Evolutionary conservation across 148 eudicot species (phyloP).

Genomic region (Rhododendron ovatum): DNA sequence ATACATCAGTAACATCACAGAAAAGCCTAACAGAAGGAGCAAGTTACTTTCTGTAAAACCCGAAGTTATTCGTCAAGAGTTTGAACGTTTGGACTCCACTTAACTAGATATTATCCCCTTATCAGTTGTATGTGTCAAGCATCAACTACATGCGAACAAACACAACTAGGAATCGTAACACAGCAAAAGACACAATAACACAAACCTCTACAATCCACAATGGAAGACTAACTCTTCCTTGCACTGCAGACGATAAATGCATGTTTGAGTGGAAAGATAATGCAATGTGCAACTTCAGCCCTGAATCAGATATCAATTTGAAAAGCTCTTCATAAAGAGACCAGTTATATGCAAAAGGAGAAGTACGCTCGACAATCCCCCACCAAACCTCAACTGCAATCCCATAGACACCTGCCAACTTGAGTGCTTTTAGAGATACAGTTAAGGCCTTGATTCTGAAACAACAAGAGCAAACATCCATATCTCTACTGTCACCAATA

Average conservation of each 20-base stretch:
- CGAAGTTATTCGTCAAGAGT: background rate
- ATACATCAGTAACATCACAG: background rate
- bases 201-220: slow-evolving; percentile 53
- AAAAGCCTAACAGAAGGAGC: background rate
- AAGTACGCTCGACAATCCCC: slow-evolving; percentile 57
- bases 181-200: slow-evolving; percentile 3
- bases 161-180: background rate
- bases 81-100: background rate
- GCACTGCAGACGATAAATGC: slow-evolving; percentile 30
- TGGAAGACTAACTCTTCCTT: slow-evolving; percentile 47
- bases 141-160: background rate
- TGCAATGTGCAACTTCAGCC: slow-evolving; percentile 59
- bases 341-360: slow-evolving; percentile 55
- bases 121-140: background rate
- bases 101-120: background rate
- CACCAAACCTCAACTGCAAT: slow-evolving; percentile 75
- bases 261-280: slow-evolving; percentile 61
- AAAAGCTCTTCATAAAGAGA: slow-evolving; percentile 55
- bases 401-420: slow-evolving; percentile 67
- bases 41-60: background rate
- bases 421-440: slow-evolving; percentile 57
- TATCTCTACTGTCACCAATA: slow-evolving; percentile 5
- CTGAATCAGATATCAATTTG: slow-evolving; percentile 39
- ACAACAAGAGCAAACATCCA: slow-evolving; percentile 12
- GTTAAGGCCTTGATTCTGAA: slow-evolving; percentile 58